phyloP scores from a whole-genome alignment of 1,284 basidiomycete genomes.

The Termitomyces sp. region DNA sequence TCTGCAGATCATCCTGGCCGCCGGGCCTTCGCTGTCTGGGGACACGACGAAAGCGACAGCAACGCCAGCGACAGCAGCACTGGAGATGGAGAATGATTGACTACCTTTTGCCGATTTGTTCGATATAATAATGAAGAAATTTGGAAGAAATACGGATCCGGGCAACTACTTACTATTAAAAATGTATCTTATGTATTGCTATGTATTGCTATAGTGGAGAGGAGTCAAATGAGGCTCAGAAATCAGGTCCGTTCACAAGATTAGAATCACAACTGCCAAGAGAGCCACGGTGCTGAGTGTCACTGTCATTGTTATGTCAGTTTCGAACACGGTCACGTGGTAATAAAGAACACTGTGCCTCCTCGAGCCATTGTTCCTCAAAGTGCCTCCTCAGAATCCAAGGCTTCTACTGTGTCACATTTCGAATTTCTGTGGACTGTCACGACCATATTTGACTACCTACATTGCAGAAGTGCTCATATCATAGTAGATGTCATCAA shows the following conservation, averaged over 20 bases:
- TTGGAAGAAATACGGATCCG: background rate
- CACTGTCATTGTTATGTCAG: too few species aligned
- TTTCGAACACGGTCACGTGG: conserved; percentile 7
- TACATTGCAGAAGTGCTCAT: background rate
- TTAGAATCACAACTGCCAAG: too few species aligned
- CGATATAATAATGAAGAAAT: background rate
- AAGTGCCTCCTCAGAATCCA: background rate
- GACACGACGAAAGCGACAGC: conserved; percentile 84
- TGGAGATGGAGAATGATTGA: conserved; percentile 5
- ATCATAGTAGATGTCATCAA: conserved; percentile 2
- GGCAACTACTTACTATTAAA: background rate
- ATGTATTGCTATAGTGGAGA: background rate
- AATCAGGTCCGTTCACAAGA: background rate
- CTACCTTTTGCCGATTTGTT: background rate
- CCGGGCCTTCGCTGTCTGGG: conserved; percentile 76
- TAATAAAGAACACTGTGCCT: too few species aligned
- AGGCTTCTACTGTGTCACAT: background rate
- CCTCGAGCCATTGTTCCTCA: too few species aligned
- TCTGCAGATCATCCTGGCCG: conserved; percentile 40
- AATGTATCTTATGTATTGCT: background rate
- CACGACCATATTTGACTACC: background rate
- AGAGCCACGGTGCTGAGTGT: too few species aligned
- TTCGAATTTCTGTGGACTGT: background rate
- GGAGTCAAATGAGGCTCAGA: background rate
- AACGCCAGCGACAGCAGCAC: conserved; percentile 68